Evolutionary conservation across 179 eudicot species (phyloP).

Genomic region (Beta macrorhiza): DNA sequence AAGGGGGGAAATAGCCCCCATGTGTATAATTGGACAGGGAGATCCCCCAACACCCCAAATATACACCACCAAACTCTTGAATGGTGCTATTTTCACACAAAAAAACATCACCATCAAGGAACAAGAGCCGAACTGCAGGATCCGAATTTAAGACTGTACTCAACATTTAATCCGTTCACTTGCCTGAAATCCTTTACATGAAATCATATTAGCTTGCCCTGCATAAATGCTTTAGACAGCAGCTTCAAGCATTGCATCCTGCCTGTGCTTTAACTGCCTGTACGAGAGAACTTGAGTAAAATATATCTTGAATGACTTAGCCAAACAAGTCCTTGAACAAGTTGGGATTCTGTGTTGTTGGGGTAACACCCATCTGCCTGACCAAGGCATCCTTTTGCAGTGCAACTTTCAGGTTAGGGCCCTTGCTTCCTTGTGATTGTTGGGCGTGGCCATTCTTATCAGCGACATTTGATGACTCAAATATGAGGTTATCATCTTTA

Average conservation of each 20-base stretch:
- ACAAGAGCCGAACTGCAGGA: constrained; percentile 13
- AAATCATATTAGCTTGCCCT: not conserved
- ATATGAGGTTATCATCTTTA: constrained; percentile 24
- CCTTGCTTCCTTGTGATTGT: constrained; percentile 51
- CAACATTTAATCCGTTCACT: not conserved
- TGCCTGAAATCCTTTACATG: constrained; percentile 14
- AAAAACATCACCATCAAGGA: constrained; percentile 18
- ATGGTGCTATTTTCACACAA: constrained; percentile 10
- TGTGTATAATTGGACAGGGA: constrained; percentile 1
- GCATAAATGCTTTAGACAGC: constrained; percentile 10
- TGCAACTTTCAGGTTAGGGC: constrained; percentile 64
- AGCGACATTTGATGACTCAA: constrained; percentile 36
- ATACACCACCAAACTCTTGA: constrained; percentile 31
- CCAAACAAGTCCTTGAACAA: constrained; percentile 84
- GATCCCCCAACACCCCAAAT: constrained; percentile 21
- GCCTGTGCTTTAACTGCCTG: not conserved
- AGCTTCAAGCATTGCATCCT: constrained; percentile 10
- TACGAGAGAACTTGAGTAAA: not conserved
- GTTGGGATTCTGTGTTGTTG: constrained; percentile 81
- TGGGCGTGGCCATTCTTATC: constrained; percentile 32
- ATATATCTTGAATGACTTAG: constrained; percentile 24
- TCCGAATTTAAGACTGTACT: constrained; percentile 1
- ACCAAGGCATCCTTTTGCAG: constrained; percentile 80
- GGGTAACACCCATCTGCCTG: constrained; percentile 89
- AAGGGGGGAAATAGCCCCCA: not conserved